Conservation (phyloP, 2,329 filamentous ascomycete species). For the Sporothrix protearum region DNA sequence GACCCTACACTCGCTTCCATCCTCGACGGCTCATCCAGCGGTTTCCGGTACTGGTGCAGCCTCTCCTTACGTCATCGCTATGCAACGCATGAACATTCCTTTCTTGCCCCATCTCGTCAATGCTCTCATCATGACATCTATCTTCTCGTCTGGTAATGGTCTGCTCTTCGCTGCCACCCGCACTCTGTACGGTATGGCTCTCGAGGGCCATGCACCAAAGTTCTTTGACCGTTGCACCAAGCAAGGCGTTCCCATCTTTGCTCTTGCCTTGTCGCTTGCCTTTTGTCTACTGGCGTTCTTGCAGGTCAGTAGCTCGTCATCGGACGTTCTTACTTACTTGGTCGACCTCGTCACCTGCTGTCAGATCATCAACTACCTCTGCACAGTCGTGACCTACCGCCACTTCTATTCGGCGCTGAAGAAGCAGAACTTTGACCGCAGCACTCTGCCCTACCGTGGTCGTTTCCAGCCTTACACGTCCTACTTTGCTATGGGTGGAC, state of each 20-base stretch:
- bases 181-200: conserved; percentile 56
- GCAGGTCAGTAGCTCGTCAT: conserved; percentile 53
- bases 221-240: conserved; percentile 53
- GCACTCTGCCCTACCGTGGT: conserved; percentile 54
- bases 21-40: conserved; percentile 45
- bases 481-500: conserved; percentile 28
- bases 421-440: conserved; percentile 51
- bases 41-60: conserved; percentile 52
- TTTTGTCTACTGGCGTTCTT: conserved; percentile 63
- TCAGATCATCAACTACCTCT: conserved; percentile 56
- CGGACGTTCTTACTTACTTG: conserved; percentile 59
- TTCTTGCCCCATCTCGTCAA: conserved; percentile 59
- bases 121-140: conserved; percentile 56
- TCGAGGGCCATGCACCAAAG: conserved; percentile 53
- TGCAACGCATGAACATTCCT: conserved; percentile 53
- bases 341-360: conserved; percentile 58
- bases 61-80: conserved; percentile 50
- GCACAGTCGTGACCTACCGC: conserved; percentile 57
- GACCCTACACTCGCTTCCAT: conserved; percentile 53
- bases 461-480: conserved; percentile 34
- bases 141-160: conserved; percentile 60
- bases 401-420: conserved; percentile 55
- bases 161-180: conserved; percentile 60
- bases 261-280: conserved; percentile 45
- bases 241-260: conserved; percentile 61